Evolutionary conservation across 176 grass and related monocot species (phyloP), one percentile per base, ranked within the genome.

Genomic region (Poa pratensis): DNA sequence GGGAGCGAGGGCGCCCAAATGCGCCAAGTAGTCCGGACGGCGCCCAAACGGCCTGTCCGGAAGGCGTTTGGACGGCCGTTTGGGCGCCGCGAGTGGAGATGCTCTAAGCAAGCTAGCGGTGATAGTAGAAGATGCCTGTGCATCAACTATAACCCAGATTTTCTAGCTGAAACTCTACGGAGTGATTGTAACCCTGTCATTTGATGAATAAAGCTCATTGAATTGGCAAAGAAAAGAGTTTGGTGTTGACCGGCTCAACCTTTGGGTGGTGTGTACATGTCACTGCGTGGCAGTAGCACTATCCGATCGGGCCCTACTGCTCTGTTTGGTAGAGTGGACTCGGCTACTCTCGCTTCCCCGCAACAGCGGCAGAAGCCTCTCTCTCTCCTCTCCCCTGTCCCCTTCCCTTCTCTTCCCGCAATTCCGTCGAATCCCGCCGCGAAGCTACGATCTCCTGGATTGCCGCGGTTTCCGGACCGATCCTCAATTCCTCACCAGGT

Each of bases 351-450:
- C 4, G 64, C 80, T 35, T 75, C 30, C 30, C 20, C 45, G 61
- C 73, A 69, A 77, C 73, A 68, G 42, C 42, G 22, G 16, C 83
- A 42, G 2, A 20, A 37, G 10, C 2, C 32, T 6, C 66, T 11
- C 80, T 60, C 76, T 26, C 55, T 43, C 60, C 66, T 37, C 58
- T 22, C 6, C 71, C 71, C 45, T 73, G 69, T 27, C 46, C 70
- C 34, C 35, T 5, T 37, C 5, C 58, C 5, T 35, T 4, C 71
- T 30, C 46, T 34, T 39, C 49, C 62, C 61, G 61, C 67, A 34
- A 85, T 57, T 85, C 83, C 72, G 61, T 63, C 72, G 6, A 77
- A 26, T 64, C 82, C 43, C n/a, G 10, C 13, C 82, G 14, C 72
- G 20, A 30, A 66, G 17, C 22, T 5, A 53, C 74, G 3, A 77